Conservation (phyloP, 2,329 filamentous ascomycete genomes). For the Aspergillus sp. region DNA sequence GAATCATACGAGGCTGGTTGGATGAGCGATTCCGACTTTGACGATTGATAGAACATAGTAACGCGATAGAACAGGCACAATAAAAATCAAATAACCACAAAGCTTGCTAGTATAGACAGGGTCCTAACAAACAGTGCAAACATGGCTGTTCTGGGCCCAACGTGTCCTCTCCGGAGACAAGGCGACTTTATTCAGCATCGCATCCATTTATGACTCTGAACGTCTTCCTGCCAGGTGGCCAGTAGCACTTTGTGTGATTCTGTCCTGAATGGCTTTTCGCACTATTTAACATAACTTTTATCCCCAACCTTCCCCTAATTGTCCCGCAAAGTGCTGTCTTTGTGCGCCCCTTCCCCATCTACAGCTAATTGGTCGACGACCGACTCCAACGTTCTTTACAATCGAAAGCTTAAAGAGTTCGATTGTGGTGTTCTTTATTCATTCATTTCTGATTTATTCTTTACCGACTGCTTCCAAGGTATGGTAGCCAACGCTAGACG, state of each 20-base stretch:
- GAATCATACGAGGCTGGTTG: constrained; percentile 90
- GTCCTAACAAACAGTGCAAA: constrained; percentile 23
- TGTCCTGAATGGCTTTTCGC: constrained; percentile 33
- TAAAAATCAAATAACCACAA: not conserved
- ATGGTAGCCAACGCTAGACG: not conserved
- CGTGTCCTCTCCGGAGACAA: constrained; percentile 28
- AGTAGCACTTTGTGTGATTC: constrained; percentile 30
- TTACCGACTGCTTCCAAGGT: constrained; percentile 17
- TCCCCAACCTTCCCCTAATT: not conserved
- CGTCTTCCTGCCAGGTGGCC: constrained; percentile 40
- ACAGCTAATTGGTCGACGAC: constrained; percentile 7
- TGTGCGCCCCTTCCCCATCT: not conserved
- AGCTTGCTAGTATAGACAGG: not conserved
- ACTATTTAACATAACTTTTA: constrained; percentile 21
- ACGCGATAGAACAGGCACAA: not conserved
- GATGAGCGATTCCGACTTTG: constrained; percentile 66
- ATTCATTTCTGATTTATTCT: not conserved
- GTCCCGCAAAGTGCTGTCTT: constrained; percentile 5
- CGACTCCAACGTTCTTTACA: not conserved
- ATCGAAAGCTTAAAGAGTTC: not conserved
- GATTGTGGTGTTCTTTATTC: not conserved
- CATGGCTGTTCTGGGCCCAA: constrained; percentile 23
- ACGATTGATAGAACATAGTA: constrained; percentile 29
- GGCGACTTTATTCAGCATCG: constrained; percentile 16
- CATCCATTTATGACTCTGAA: constrained; percentile 18